phyloP scores from a whole-genome alignment of 495 filamentous ascomycete genomes.

The Entonaema liquescens region DNA sequence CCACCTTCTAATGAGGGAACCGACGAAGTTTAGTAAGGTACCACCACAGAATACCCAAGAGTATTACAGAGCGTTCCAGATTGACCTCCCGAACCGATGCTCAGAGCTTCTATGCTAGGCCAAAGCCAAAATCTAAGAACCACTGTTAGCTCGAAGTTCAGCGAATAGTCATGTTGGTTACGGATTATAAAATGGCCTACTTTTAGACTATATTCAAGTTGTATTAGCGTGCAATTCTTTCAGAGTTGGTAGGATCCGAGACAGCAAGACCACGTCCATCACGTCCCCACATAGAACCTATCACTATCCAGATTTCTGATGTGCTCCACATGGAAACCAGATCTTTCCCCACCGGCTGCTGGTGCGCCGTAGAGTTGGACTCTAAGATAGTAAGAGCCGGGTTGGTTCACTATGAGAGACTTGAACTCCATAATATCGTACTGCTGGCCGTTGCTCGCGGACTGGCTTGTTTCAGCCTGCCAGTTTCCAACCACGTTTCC shows the following conservation, averaged over 20 bases:
- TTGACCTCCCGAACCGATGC: background rate
- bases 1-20: background rate
- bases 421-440: slow-evolving; percentile 26
- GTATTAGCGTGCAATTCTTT: background rate
- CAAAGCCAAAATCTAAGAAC: background rate
- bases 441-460: slow-evolving; percentile 8
- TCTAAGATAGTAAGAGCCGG: slow-evolving; percentile 14
- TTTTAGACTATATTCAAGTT: background rate
- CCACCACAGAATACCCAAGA: background rate
- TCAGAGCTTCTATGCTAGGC: background rate
- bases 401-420: slow-evolving; percentile 6
- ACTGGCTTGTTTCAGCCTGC: background rate
- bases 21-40: background rate
- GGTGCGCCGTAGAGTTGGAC: slow-evolving; percentile 28
- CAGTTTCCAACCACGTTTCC: slow-evolving; percentile 27
- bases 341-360: background rate
- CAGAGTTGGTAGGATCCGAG: background rate
- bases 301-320: slow-evolving; percentile 19
- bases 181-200: background rate
- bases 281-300: slow-evolving; percentile 19
- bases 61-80: background rate
- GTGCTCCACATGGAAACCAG: slow-evolving; percentile 20
- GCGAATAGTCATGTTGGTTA: too few species aligned
- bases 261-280: background rate
- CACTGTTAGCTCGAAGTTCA: background rate